A percentile compares a stretch with the other conserved stretches of the same genome.
Conservation (phyloP, 2,329 filamentous ascomycete genomes). For the Ophiostoma ips region DNA sequence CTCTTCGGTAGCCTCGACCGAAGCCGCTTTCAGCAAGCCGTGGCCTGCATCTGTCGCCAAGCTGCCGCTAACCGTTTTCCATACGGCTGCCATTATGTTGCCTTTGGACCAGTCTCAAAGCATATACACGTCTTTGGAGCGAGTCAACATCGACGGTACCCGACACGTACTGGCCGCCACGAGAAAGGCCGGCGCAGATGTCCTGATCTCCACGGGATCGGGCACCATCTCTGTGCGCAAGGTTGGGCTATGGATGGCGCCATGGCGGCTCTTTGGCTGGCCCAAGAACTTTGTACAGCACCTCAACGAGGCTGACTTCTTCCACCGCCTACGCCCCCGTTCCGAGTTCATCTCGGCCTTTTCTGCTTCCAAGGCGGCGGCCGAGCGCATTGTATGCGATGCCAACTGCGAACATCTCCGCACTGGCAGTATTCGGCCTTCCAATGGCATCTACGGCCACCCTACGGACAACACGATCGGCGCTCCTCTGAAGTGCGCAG, state of each 20-base stretch:
- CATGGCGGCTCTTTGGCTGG: constrained; percentile 24
- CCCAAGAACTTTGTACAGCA: constrained; percentile 27
- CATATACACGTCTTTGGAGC: constrained; percentile 25
- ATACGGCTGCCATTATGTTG: constrained; percentile 33
- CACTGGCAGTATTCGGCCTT: constrained; percentile 37
- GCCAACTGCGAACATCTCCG: constrained; percentile 25
- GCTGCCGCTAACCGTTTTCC: constrained; percentile 35
- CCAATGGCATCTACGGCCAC: constrained; percentile 39
- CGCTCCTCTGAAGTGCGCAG: constrained; percentile 24
- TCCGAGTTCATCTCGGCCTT: constrained; percentile 31
- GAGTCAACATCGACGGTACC: constrained; percentile 34
- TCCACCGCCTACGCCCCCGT: constrained; percentile 23
- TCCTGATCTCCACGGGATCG: constrained; percentile 33
- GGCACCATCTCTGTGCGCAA: constrained; percentile 28
- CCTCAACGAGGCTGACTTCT: constrained; percentile 28
- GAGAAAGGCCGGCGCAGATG: constrained; percentile 25
- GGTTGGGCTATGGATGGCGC: constrained; percentile 24
- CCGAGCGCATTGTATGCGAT: constrained; percentile 29
- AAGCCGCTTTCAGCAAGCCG: constrained; percentile 27
- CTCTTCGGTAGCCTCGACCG: constrained; percentile 23
- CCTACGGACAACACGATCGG: constrained; percentile 33
- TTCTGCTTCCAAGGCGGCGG: constrained; percentile 30
- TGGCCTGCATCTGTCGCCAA: constrained; percentile 26
- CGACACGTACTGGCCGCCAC: constrained; percentile 30
- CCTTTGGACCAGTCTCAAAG: constrained; percentile 27